phyloP scores from a whole-genome alignment of 2,329 filamentous ascomycete genomes.

The Colletotrichum abscissum region DNA sequence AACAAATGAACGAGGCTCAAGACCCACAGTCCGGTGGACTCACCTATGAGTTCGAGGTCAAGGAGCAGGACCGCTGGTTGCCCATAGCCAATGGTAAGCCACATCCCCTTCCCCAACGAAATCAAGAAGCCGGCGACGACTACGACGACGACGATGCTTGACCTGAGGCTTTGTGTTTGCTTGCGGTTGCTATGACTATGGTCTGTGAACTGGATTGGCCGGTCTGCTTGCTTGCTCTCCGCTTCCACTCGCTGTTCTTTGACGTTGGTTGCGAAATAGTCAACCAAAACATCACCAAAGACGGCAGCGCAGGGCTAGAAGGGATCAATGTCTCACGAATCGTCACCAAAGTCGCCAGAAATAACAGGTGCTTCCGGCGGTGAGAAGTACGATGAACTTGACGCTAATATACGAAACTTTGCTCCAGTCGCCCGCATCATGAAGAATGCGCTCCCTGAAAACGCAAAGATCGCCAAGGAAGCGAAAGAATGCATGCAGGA shows the following conservation, averaged over 20 bases:
- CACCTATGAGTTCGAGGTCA: conserved; percentile 96
- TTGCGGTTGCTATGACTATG: conserved; percentile 21
- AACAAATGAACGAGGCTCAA: conserved; percentile 91
- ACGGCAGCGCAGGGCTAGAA: neutral
- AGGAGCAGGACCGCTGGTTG: conserved; percentile 99
- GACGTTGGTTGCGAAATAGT: conserved; percentile 26
- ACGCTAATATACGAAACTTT: conserved; percentile 96
- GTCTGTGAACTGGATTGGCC: neutral
- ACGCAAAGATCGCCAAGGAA: conserved; percentile 98
- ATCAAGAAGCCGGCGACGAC: conserved; percentile 1
- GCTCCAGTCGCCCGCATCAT: conserved; percentile 98
- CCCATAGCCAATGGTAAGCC: conserved; percentile 99
- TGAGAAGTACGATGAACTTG: conserved; percentile 67
- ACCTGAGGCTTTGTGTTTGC: conserved; percentile 59
- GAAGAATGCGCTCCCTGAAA: conserved; percentile 97
- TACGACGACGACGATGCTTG: conserved; percentile 43
- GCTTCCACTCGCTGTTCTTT: conserved; percentile 17
- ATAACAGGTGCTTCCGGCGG: conserved; percentile 58
- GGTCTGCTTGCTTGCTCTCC: neutral
- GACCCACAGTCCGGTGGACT: conserved; percentile 81
- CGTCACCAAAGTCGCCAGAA: conserved; percentile 62
- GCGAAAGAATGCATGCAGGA: conserved; percentile 99
- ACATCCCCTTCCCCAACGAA: conserved; percentile 40
- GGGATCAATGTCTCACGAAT: conserved; percentile 70
- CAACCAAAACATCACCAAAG: neutral